Evolutionary conservation across 768 basidiomycete species (phyloP), one percentile per base, ranked within the genome.

Genomic region (Porphyrellus cyaneotinctus): DNA sequence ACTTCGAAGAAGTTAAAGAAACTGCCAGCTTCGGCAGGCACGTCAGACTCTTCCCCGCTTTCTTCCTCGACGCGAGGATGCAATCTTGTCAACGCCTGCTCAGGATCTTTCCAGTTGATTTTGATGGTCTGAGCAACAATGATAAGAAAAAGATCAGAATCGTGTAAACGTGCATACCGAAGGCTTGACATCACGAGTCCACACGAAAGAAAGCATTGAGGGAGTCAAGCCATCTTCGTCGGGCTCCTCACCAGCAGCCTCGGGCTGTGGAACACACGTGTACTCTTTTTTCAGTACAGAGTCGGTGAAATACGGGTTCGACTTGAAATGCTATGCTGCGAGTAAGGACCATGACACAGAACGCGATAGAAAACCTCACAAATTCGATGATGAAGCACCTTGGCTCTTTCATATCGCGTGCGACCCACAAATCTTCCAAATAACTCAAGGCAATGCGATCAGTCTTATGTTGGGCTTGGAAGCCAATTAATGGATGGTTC

Each of bases 1-100:
- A 77, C 64, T 70, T 88, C 90, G 56, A 93, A 91, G 65, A 87
- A 86, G 73, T 91, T 91, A 79, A 93, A 93, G 75, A 93, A 91
- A 64, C 84, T 89, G 51, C 91, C 91, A 44, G 78, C 71, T 44
- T 93, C 91, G 23, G 79, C 75, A 37, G 78, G 72, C 48, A 78
- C 59, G 30, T 85, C 85, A 23, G 81, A 79, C 6, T 65, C 70
- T 17, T 87, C 88, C 23, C 79, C 80, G 24, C 67, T 59, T 10
- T 82, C 83, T 45, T 75, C 83, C 30, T 66, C 61, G 49, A 81
- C 78, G 31, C 84, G 82, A 35, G 90, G 88, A 67, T 92, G 85
- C 49, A 85, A 59, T 66, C 90, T 89, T 22, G 88, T 89, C 65
- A 93, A 64, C n/a, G 83, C 83, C 56, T 88, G 84, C 26, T 80